Evolutionary conservation across 2,329 filamentous ascomycete genomes (phyloP), one percentile per base, ranked within the genome.

Genomic region (Cercospora sp.): DNA sequence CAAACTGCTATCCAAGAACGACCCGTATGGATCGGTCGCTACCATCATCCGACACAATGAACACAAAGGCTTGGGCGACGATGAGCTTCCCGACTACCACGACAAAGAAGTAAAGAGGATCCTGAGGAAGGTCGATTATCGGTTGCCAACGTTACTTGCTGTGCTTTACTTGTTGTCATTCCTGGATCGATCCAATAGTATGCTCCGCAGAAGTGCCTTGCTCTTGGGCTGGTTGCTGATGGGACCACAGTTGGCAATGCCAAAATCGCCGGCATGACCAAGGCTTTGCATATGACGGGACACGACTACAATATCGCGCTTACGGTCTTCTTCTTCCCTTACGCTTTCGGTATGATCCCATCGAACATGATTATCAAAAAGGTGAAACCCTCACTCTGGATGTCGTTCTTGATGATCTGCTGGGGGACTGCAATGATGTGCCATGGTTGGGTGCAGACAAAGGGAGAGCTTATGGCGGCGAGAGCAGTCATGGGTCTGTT

Each of bases 111-210:
- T 67, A 74, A 81, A 79, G 60, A 83, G 79, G 20, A 81, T 93
- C 73, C 85, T 89, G 76, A 85, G 88, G 72, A 73, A 71, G 42
- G 70, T 72, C 18, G 71, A 72, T 51, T 67, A 60, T 16, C 59
- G 70, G 23, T 60, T 72, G 5, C 68, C 70, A 12, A 66, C 71
- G 13, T 63, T 71, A 20, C 62, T 72, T 53, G 82, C 79, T 55
- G 62, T 84, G 3, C 75, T 86, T 0, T 84, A 82, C 67, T 72
- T 83, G 9, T 74, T 82, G 45, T 86, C 86, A 75, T 87, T 69
- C 59, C 42, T 70, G 58, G 69, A 70, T 55, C 64, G 69, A 42
- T 69, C 68, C 13, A 73, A 73, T 51, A 74, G 69, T 71, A 61
- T 16, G 48, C 23, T 55, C 23, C 30, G 23, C 20, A 55, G 23